Base-by-base conservation (phyloP, 192 early-diverging fungal species). In the Pecoramyces ruminantium region DNA sequence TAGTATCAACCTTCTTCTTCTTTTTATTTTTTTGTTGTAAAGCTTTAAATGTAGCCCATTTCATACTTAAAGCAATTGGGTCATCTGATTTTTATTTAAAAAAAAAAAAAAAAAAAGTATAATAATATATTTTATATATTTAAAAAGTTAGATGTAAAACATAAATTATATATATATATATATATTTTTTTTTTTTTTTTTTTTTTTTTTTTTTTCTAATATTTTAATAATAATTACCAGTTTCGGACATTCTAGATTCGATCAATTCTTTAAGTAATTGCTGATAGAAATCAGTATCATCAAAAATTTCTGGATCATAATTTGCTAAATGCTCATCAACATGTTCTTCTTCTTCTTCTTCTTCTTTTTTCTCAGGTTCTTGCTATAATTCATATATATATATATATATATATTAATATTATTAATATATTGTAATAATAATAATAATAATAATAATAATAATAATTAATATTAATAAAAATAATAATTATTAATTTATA, bases 211-310 rank as follows among this genome's bases (percentile, higher is more conserved):
- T 58, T 6, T 21, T 25, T 8, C 27, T 34, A 28, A 79, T 29
- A 38, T 82, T 38, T 78, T 78, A 17, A 5, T 2, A 80, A 2
- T 81, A 38, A 38, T 28, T 77, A 89, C 86, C 88, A 27, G 93
- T 93, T 81, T 96, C 94, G 14, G 92, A 90, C 94, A 96, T 96
- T 30, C 95, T 88, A 79, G 91, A 93, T 84, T 99, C 97, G 77
- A 99, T 97, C 79, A 99, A 85, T 87, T 99, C 97, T 77, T 96
- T 93, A 81, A 99, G 82, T 77, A 96, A 88, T 79, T 95, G 94
- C 82, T 95, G 93, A 85, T 99, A 99, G 84, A 95, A 99, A 85
- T 99, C 97, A 1, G 91, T 89, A 82, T 99, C 97, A 83, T 99
- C 97, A 87, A 97, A 99, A 34, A 99, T 92, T 79, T 98, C 94